Conservation (phyloP, 2,329 filamentous ascomycete genomes). For the Colletotrichum musicola region DNA sequence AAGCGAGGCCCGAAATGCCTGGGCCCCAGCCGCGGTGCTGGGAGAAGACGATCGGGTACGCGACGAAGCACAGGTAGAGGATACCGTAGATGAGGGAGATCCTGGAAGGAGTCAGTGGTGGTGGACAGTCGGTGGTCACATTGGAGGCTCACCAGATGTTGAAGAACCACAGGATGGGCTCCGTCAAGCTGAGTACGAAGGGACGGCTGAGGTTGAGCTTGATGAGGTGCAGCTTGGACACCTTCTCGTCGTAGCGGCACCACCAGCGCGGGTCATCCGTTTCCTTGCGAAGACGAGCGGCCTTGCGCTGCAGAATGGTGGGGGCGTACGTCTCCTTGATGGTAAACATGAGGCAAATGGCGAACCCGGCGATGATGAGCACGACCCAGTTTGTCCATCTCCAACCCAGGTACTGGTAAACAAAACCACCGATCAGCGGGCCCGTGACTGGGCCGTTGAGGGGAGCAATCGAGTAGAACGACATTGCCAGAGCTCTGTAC, state of each 20-base stretch:
- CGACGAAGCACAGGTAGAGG: constrained; percentile 90
- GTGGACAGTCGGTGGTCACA: background rate
- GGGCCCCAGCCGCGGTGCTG: constrained; percentile 81
- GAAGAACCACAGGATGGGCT: constrained; percentile 84
- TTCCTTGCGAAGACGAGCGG: constrained; percentile 72
- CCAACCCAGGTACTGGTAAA: constrained; percentile 84
- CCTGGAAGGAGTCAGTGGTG: constrained; percentile 46
- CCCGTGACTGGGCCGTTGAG: constrained; percentile 76
- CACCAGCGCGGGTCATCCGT: constrained; percentile 80
- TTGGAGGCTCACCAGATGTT: constrained; percentile 67
- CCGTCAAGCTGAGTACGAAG: constrained; percentile 80
- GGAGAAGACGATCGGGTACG: constrained; percentile 87
- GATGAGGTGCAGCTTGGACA: constrained; percentile 74
- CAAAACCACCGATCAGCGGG: constrained; percentile 84
- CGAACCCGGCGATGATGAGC: constrained; percentile 76
- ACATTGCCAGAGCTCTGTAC: constrained; percentile 84
- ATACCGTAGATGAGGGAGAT: constrained; percentile 89
- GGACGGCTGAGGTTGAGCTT: constrained; percentile 83
- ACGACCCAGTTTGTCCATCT: constrained; percentile 88
- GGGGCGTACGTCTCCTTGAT: constrained; percentile 84
- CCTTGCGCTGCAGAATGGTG: constrained; percentile 75
- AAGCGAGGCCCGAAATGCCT: constrained; percentile 81
- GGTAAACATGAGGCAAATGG: constrained; percentile 68
- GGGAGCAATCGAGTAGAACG: constrained; percentile 85
- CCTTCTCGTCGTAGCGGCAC: constrained; percentile 82